Conservation (phyloP, 2,329 filamentous ascomycete genomes). For the Rutstroemia sp. region DNA sequence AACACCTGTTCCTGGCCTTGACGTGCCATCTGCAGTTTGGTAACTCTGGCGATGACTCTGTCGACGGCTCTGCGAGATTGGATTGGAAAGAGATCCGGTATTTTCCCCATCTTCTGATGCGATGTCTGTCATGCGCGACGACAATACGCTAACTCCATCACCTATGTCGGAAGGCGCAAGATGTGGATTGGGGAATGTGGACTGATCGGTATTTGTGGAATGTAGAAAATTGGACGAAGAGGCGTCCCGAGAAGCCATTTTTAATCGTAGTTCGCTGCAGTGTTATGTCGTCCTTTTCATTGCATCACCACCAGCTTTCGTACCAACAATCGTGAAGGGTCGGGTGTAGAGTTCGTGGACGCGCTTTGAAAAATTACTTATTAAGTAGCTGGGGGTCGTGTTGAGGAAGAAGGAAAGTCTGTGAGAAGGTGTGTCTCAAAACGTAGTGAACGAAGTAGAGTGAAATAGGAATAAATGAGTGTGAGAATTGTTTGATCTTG, state of each 20-base stretch:
- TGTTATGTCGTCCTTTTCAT: background rate
- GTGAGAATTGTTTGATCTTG: constrained; percentile 6
- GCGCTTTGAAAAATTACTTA: background rate
- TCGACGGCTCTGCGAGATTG: constrained; percentile 28
- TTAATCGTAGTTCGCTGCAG: background rate
- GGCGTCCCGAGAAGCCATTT: constrained; percentile 22
- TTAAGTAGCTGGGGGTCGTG: background rate
- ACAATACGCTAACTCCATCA: constrained; percentile 42
- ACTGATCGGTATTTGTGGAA: constrained; percentile 14
- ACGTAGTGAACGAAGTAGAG: too few species aligned
- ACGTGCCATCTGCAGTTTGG: constrained; percentile 35
- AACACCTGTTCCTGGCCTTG: constrained; percentile 47
- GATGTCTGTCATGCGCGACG: constrained; percentile 48
- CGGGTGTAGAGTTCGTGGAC: background rate
- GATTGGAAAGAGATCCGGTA: constrained; percentile 28
- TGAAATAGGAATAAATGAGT: constrained; percentile 2
- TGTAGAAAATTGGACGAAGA: constrained; percentile 9
- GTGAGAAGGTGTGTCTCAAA: background rate
- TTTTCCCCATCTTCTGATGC: constrained; percentile 41
- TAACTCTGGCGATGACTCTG: constrained; percentile 26
- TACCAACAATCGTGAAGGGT: background rate
- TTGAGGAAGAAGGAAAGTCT: background rate
- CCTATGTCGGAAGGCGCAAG: constrained; percentile 26
- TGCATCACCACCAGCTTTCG: background rate
- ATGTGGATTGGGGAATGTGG: constrained; percentile 17